Conservation (phyloP, 495 filamentous ascomycete species). For the Delitschia confertaspora region DNA sequence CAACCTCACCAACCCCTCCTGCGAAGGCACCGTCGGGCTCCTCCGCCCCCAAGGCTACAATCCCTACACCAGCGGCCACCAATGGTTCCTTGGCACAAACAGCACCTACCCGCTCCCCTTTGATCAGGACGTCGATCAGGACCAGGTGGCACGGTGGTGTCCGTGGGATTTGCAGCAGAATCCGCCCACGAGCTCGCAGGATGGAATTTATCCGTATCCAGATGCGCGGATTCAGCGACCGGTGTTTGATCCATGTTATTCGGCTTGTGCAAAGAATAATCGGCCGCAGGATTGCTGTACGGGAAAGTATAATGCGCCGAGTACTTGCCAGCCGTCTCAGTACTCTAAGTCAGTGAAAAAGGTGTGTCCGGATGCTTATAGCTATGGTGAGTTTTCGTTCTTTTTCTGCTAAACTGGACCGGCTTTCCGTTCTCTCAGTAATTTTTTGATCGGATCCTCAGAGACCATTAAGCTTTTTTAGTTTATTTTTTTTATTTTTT, state of each 20-base stretch:
- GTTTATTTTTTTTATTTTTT: too few species aligned
- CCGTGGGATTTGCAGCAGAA: constrained; percentile 63
- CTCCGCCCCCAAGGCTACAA: constrained; percentile 38
- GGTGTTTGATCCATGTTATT: constrained; percentile 61
- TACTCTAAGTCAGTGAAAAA: constrained; percentile 58
- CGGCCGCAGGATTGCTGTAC: constrained; percentile 59
- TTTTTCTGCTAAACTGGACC: too few species aligned
- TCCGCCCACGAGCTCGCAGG: constrained; percentile 52
- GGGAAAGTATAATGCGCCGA: constrained; percentile 48
- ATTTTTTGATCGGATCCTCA: too few species aligned
- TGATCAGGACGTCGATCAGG: constrained; percentile 44
- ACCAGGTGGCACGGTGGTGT: constrained; percentile 56
- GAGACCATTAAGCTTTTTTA: too few species aligned
- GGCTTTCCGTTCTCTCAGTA: too few species aligned
- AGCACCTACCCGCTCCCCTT: constrained; percentile 54
- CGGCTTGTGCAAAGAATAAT: constrained; percentile 55
- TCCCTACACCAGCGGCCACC: constrained; percentile 34
- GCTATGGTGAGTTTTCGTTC: constrained; percentile 42
- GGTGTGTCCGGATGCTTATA: constrained; percentile 76
- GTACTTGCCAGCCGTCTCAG: constrained; percentile 49
- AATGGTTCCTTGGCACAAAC: constrained; percentile 43
- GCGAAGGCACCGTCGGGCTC: constrained; percentile 55
- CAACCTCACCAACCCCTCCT: constrained; percentile 64
- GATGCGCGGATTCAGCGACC: constrained; percentile 58
- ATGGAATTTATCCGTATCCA: constrained; percentile 68